Evolutionary conservation across 2,329 filamentous ascomycete genomes (phyloP), one percentile per base, ranked within the genome.

Genomic region (Scedosporium aurantiacum): DNA sequence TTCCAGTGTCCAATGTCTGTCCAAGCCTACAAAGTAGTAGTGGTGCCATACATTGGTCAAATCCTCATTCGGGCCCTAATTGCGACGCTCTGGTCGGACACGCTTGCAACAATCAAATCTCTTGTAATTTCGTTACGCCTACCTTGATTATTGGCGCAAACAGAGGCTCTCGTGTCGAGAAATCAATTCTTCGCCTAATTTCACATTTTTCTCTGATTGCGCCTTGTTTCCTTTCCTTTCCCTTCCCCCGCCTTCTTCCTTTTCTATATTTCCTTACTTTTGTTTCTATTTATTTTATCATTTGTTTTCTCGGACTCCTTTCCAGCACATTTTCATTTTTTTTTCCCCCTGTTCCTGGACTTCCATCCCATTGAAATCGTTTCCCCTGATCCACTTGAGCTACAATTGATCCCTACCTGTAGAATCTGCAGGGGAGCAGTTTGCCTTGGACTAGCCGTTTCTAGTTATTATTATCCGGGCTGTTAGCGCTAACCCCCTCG

Each of bases 401-500:
- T 37, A 10, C 32, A 37, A 37, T 37, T 61, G n/a, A 57, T 58
- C 41, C 52, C 32, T 62, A 40, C 21, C 55, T 41, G 25, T 40
- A 8, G 47, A 18, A 52, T 37, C 32, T 37, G 32, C 32, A 37
- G 32, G 32, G 32, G 32, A 37, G 32, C 32, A 37, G 32, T 37
- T 37, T 37, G 32, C 32, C 32, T 37, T 37, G 32, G 32, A 37
- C 32, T 37, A 37, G 32, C 32, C 43, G 37, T 55, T 28, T 60
- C 25, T 16, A 50, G 28, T 57, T 32, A 60, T 25, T 52, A 21
- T 18, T 52, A 52, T 25, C 47, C 47, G 18, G 21, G 43, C 43
- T 47, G 12, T 10, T 25, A 27, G 64, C 62, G 62, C 59, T 57
- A 64, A 62, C 60, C 63, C 64, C 62, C 61, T 60, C 62, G 59